These are phyloP conservation scores for Cutaneotrichosporon cutaneum DNA, from an alignment of 1,284 basidiomycete species.

Conservation along the genomic window DNA sequence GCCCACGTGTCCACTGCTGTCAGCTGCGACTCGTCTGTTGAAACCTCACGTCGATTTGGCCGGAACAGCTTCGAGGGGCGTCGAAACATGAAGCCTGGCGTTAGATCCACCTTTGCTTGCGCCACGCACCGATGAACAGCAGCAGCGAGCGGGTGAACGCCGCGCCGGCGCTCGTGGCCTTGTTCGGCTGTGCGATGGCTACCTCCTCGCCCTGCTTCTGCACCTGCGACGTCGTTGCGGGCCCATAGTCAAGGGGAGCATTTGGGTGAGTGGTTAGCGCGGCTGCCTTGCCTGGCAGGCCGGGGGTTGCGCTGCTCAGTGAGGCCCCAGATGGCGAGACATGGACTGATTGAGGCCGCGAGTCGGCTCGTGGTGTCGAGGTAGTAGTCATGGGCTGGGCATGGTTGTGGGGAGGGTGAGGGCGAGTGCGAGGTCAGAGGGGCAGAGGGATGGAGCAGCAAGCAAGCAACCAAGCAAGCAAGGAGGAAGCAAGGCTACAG, in stretches of 20 bases:
- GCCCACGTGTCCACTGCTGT: slow-evolving; percentile 51
- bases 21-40: neutral
- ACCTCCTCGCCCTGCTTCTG: slow-evolving; percentile 1
- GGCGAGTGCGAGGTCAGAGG: neutral
- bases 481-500: neutral
- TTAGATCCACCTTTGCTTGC: neutral
- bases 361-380: slow-evolving; percentile 1
- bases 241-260: neutral
- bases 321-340: neutral
- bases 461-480: no score
- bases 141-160: slow-evolving; percentile 48
- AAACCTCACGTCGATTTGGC: slow-evolving; percentile 44
- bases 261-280: neutral
- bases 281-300: neutral
- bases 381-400: slow-evolving; percentile 6
- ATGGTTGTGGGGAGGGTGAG: neutral
- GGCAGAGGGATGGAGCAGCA: neutral
- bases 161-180: slow-evolving; percentile 41
- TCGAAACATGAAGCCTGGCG: slow-evolving; percentile 48
- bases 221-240: no score
- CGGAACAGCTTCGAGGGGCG: slow-evolving; percentile 51
- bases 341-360: neutral
- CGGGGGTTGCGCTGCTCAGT: neutral
- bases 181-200: slow-evolving; percentile 24
- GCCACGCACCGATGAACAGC: slow-evolving; percentile 41